These are phyloP conservation scores for Penicillium thymicola DNA, from an alignment of 2,329 filamentous ascomycete genomes.

Conservation along the genomic window DNA sequence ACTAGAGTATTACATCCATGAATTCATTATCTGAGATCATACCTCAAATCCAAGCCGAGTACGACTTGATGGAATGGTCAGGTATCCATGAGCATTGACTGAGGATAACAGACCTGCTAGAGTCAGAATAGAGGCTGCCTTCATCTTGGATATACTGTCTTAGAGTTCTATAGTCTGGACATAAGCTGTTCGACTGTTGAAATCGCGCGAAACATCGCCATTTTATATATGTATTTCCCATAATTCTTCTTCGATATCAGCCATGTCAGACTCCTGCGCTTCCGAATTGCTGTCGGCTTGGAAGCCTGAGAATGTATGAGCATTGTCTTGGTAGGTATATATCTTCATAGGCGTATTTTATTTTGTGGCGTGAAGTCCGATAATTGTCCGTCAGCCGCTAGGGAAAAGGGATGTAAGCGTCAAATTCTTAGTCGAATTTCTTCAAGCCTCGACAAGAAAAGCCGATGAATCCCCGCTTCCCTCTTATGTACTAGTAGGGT, in stretches of 20 bases:
- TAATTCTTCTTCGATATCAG: background rate
- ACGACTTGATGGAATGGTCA: background rate
- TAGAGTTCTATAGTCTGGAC: too few species aligned
- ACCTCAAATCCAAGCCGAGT: background rate
- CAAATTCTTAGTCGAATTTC: too few species aligned
- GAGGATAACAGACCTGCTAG: background rate
- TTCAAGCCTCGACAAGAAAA: background rate
- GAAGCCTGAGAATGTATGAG: background rate
- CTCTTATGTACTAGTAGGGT: background rate
- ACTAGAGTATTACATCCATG: background rate
- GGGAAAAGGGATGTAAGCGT: background rate
- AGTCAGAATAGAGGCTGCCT: background rate
- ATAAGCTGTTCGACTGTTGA: background rate
- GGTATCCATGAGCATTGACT: background rate
- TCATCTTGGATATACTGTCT: background rate
- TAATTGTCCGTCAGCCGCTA: background rate
- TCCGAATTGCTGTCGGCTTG: background rate
- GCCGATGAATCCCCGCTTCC: background rate
- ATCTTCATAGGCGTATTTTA: background rate
- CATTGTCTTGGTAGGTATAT: background rate
- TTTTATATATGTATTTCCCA: background rate
- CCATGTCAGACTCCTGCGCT: background rate
- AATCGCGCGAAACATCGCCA: background rate
- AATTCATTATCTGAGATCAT: background rate
- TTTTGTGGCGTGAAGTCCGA: background rate